Conservation (phyloP, 1,284 basidiomycete genomes). For the Malassezia restricta region DNA sequence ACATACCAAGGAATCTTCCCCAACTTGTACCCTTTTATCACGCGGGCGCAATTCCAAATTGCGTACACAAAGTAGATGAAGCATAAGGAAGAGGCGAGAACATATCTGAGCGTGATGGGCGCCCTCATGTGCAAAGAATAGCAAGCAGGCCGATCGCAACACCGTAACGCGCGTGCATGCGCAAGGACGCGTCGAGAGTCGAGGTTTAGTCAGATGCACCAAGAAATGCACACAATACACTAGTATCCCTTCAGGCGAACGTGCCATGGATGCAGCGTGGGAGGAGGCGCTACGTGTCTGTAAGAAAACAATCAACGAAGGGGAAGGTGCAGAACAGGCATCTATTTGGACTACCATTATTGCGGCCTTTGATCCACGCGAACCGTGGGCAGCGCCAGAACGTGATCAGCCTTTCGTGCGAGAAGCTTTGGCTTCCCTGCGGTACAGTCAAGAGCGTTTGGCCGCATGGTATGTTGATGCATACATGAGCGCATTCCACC, state of each 20-base stretch:
- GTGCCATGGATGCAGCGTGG: conserved; percentile 10
- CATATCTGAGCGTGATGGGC: neutral
- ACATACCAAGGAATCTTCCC: neutral
- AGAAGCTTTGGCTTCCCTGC: neutral
- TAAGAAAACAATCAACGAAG: neutral
- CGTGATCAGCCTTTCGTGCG: neutral
- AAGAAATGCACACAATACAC: too few species aligned
- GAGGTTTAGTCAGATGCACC: too few species aligned
- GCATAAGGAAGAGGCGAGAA: neutral
- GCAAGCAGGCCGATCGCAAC: neutral
- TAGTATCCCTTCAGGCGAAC: neutral
- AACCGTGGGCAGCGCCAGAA: neutral
- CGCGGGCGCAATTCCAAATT: neutral
- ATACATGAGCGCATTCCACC: neutral
- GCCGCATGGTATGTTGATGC: conserved; percentile 8
- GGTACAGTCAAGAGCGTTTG: neutral
- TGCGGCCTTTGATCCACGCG: neutral
- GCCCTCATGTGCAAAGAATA: neutral
- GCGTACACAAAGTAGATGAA: neutral
- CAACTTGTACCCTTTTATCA: too few species aligned
- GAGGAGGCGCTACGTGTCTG: conserved; percentile 7
- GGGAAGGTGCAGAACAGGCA: neutral
- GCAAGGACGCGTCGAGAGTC: too few species aligned
- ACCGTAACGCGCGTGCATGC: too few species aligned
- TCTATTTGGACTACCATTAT: neutral